A percentile compares a stretch with the other conserved stretches of the same genome.
Evolutionary conservation across 2,329 filamentous ascomycete genomes (phyloP).

Genomic region (Penicillium vulpinum): DNA sequence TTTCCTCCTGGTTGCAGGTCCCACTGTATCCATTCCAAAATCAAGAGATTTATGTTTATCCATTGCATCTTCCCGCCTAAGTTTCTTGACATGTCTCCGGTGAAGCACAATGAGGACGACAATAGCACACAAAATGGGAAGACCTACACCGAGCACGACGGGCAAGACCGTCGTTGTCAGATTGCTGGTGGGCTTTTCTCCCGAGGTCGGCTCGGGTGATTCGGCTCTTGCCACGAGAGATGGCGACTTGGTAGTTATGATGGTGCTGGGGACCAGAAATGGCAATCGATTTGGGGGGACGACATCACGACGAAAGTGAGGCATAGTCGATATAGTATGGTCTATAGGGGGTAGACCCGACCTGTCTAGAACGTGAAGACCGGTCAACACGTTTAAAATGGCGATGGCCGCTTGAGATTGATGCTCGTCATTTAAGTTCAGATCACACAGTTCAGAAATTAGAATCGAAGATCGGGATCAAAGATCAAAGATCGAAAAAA

Average conservation of each 20-base stretch:
- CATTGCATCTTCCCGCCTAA: constrained; percentile 73
- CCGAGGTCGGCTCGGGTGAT: constrained; percentile 22
- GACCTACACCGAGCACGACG: constrained; percentile 68
- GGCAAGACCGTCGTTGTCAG: constrained; percentile 60
- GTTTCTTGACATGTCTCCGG: constrained; percentile 70
- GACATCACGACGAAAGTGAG: constrained; percentile 28
- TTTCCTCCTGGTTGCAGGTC: constrained; percentile 40
- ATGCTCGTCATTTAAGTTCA: constrained; percentile 10
- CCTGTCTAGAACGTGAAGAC: constrained; percentile 6
- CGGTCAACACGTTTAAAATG: constrained; percentile 6
- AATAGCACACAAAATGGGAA: constrained; percentile 70
- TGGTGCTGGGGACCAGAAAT: constrained; percentile 19
- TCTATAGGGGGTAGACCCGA: not conserved
- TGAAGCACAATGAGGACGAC: constrained; percentile 74
- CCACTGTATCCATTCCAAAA: constrained; percentile 72
- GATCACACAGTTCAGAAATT: constrained; percentile 1
- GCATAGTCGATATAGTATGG: constrained; percentile 15
- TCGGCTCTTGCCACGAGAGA: constrained; percentile 32
- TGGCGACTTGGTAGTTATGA: constrained; percentile 18
- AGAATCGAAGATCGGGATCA: no score
- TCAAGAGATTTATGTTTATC: constrained; percentile 91
- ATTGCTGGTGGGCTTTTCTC: constrained; percentile 59
- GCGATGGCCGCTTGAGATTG: constrained; percentile 3
- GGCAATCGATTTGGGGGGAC: constrained; percentile 29
- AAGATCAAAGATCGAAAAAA: no score